Conservation (phyloP, 371 early-diverging fungal genomes). For the Funneliformis caledonium region DNA sequence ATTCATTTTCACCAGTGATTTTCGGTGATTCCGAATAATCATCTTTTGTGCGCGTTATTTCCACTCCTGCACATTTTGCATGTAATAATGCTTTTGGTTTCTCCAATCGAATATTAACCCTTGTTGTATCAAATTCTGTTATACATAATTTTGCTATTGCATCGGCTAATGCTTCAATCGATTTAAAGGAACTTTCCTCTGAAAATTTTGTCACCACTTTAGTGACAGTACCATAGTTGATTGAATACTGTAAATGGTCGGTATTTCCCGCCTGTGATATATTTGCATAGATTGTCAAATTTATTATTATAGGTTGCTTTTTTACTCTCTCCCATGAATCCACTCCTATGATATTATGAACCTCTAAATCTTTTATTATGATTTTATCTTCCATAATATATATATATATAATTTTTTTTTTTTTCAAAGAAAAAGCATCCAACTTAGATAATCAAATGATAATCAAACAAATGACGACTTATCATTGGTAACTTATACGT, state of each 20-base stretch:
- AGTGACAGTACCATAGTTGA: slow-evolving; percentile 84
- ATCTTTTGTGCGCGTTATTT: slow-evolving; percentile 72
- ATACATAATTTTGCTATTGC: slow-evolving; percentile 67
- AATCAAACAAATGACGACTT: too few species aligned
- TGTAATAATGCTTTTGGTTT: slow-evolving; percentile 93
- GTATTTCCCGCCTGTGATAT: slow-evolving; percentile 77
- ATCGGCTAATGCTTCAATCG: slow-evolving; percentile 76
- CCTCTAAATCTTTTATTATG: slow-evolving; percentile 77
- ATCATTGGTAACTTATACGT: too few species aligned
- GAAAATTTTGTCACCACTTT: slow-evolving; percentile 78
- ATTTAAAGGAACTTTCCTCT: slow-evolving; percentile 71
- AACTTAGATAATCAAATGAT: too few species aligned
- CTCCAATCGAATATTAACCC: slow-evolving; percentile 77
- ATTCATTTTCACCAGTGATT: slow-evolving; percentile 30
- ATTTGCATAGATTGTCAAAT: slow-evolving; percentile 73
- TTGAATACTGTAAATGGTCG: slow-evolving; percentile 77
- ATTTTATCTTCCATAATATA: slow-evolving; percentile 68
- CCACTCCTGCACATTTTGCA: slow-evolving; percentile 87
- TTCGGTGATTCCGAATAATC: slow-evolving; percentile 43
- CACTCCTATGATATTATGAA: slow-evolving; percentile 87
- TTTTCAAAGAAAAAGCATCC: neutral
- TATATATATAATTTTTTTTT: neutral
- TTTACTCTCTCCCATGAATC: slow-evolving; percentile 93
- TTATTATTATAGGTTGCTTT: slow-evolving; percentile 85
- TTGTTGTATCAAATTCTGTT: slow-evolving; percentile 59